phyloP scores from a whole-genome alignment of 129 eudicot genomes.

The Saussurea involucrata region DNA sequence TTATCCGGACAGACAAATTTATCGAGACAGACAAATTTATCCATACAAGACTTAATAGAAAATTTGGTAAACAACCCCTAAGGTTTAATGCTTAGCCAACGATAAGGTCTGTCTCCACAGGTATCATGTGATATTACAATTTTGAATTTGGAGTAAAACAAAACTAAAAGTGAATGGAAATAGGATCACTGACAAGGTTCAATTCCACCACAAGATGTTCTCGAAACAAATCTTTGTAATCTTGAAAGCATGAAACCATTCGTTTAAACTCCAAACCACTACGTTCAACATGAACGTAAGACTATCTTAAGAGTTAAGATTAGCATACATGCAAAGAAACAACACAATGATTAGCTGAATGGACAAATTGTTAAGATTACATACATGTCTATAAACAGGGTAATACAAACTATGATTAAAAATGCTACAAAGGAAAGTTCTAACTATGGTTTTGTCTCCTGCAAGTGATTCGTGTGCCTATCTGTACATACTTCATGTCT shows the following conservation, averaged over 20 bases:
- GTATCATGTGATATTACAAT: not conserved
- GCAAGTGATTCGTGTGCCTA: not conserved
- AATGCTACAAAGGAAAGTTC: not conserved
- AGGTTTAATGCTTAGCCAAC: not conserved
- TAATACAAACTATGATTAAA: not conserved
- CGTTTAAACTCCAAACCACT: not conserved
- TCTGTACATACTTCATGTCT: not conserved
- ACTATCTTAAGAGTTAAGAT: not conserved
- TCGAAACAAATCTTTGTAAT: not conserved
- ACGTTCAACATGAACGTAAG: not conserved
- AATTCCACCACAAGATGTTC: not conserved
- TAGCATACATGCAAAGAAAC: not conserved
- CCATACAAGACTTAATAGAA: too few species aligned
- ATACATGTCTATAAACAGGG: not conserved
- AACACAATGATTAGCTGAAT: not conserved
- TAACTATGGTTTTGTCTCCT: not conserved
- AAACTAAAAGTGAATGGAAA: not conserved
- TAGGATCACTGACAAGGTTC: not conserved
- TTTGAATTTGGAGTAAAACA: not conserved
- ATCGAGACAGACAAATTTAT: too few species aligned
- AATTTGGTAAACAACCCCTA: too few species aligned
- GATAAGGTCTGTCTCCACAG: not conserved
- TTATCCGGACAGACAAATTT: too few species aligned
- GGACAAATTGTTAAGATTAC: too few species aligned
- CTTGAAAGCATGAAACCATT: not conserved